phyloP scores from a whole-genome alignment of 179 eudicot species.

The Kewa caespitosa region DNA sequence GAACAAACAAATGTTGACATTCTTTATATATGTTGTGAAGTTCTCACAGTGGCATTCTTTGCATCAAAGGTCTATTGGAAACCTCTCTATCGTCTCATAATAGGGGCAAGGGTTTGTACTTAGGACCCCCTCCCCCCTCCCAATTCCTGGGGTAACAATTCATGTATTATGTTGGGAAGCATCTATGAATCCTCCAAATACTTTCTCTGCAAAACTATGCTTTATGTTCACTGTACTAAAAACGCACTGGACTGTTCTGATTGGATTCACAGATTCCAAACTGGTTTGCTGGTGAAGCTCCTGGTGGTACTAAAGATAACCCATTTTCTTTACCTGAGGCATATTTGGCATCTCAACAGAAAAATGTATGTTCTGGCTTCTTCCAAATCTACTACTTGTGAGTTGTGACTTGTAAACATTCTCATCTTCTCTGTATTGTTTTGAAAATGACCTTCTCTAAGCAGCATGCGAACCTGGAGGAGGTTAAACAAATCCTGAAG shows the following conservation, averaged over 20 bases:
- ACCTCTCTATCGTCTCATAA: no score
- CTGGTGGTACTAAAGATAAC: constrained; percentile 70
- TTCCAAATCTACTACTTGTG: neutral
- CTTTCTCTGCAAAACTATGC: neutral
- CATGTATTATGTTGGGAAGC: no score
- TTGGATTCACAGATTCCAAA: constrained; percentile 68
- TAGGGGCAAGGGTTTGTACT: no score
- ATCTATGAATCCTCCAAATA: neutral
- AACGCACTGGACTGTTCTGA: neutral
- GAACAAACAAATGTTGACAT: no score
- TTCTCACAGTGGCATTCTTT: no score
- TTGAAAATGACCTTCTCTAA: neutral
- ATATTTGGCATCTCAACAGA: constrained; percentile 66
- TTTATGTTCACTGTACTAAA: neutral
- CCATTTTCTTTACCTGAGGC: constrained; percentile 86
- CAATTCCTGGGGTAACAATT: no score
- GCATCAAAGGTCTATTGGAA: no score
- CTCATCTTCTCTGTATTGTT: neutral
- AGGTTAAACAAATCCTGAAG: constrained; percentile 77
- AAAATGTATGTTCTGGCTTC: constrained; percentile 51
- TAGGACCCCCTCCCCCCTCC: no score
- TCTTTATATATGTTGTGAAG: no score
- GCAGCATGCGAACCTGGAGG: constrained; percentile 66
- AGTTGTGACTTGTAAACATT: neutral
- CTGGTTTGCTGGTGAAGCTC: constrained; percentile 73